Evolutionary conservation across 177 flowering plant species (phyloP), one percentile per base, ranked within the genome.

Genomic region (Vitis hybrid): DNA sequence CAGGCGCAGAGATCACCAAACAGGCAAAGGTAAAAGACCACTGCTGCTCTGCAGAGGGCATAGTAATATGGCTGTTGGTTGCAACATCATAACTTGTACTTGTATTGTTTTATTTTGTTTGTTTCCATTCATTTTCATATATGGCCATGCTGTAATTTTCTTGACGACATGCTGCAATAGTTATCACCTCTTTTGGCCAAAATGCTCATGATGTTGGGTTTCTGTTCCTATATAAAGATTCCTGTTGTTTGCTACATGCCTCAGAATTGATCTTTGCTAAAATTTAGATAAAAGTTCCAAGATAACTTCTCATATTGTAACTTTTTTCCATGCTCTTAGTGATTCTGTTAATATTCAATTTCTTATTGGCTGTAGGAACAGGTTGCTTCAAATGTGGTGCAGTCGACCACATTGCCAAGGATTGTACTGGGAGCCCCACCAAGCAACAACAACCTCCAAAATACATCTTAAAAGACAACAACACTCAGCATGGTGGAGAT

Each of bases 301-400:
- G 30, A 27, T 27, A 27, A 27, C 30, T 27, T 27, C 4, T 27
- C 4, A 27, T 27, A 27, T 27, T 27, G 30, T 27, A 27, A 27
- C 30, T 27, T 27, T 27, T 27, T 27, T 27, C 30, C 30, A 27
- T 27, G 30, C 30, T 27, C 4, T 27, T 27, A 27, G 30, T 27
- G 30, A 27, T 0, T 27, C 30, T 27, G 40, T 71, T 40, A 8
- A n/a, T 40, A 14, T 50, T 46, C 15, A 54, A 54, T 60, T 49
- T 13, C 49, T 71, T 32, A 24, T 46, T 68, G 14, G 16, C 13
- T 65, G 54, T 65, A 90, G 99, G 91, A 61, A 75, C 63, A 72
- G 97, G 97, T 27, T 93, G 98, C 84, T 96, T 89, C 81, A 96
- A 93, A 78, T 96, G 99, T 81, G 99, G 99, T 69, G 81, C 88